Base-by-base conservation (phyloP, 1,284 basidiomycete genomes). In the Ceratobasidium sp. region DNA sequence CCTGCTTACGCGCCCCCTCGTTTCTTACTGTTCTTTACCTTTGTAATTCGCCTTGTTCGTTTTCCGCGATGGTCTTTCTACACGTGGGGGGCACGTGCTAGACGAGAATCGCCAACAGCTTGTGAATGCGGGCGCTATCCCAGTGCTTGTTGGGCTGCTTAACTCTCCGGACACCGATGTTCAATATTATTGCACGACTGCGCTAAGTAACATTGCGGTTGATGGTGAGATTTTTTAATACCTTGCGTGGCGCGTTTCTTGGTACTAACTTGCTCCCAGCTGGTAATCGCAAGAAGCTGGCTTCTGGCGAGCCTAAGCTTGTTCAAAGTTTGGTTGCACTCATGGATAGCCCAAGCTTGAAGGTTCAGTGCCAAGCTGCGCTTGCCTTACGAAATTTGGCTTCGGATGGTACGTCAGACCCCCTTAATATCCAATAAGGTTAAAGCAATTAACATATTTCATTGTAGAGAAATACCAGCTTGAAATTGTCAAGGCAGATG, bases 131-230 rank as follows among this genome's bases (percentile, higher is more conserved):
- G 98, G 98, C 15, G 98, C 98, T 24, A 99, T 99, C 76, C 98
- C 98, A 15, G 98, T 99, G 47, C 90, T 99, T 31, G 98, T 99
- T 78, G 93, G 93, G 80, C 86, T 99, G 48, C 87, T 99, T 74
- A 97, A 97, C 81, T 97, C 95, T n/a, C 90, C 94, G 54, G 97
- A 99, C 82, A 99, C 97, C 24, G 97, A 99, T 82, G 98, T 99
- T 1, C 98, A 99, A 84, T 99, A 99, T 82, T 99, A 99, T 83
- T 99, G 98, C 85, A 99, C 98, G 6, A 99, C 98, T 29, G 98
- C 98, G 0, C 85, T 99, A 77, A 97, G 95, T 82, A 99, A 99
- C 83, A 99, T 99, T 79, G 98, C 98, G 50, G 96, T 98, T 6
- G 96, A 98, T 84, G 93, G 94, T 92, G 78, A 59, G 88, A 80